Conservation (phyloP, 164 flowering plant genomes). For the Liquidambar formosana region DNA sequence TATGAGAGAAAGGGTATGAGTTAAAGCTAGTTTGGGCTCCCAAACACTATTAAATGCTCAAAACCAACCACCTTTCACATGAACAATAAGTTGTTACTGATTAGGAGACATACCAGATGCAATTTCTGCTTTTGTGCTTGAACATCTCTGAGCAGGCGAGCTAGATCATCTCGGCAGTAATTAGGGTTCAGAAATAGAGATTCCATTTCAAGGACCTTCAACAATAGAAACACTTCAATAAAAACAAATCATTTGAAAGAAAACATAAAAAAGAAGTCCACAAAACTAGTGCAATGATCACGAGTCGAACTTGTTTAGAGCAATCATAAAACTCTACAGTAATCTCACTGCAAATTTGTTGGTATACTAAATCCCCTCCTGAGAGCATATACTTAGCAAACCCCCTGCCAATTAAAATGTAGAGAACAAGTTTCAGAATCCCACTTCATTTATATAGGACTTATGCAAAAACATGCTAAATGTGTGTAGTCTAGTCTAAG, state of each 20-base stretch:
- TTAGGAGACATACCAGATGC: slow-evolving; percentile 54
- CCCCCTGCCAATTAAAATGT: slow-evolving; percentile 49
- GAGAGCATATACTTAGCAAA: slow-evolving; percentile 77
- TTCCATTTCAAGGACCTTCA: slow-evolving; percentile 80
- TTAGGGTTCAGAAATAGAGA: slow-evolving; percentile 55
- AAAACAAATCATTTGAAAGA: neutral
- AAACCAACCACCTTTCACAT: neutral
- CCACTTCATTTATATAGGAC: neutral
- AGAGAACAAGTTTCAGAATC: neutral
- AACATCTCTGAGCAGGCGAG: slow-evolving; percentile 68
- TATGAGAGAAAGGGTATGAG: too few relatives aligned
- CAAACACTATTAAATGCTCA: neutral
- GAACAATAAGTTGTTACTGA: neutral
- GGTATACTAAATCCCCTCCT: slow-evolving; percentile 70
- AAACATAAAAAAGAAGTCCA: too few relatives aligned
- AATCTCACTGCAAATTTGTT: slow-evolving; percentile 81
- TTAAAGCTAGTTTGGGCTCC: too few relatives aligned
- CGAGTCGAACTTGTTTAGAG: slow-evolving; percentile 71
- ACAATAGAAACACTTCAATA: neutral
- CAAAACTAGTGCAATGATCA: neutral
- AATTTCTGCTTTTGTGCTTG: slow-evolving; percentile 86
- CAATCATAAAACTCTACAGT: slow-evolving; percentile 83
- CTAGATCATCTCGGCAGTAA: slow-evolving; percentile 65
- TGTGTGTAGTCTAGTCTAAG: neutral
- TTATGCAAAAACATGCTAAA: neutral